Percentiles rank a stretch among this genome's conserved stretches.
These are phyloP conservation scores for Xylaria hypoxylon DNA, from an alignment of 2,329 filamentous ascomycete genomes.

Conservation along the genomic window DNA sequence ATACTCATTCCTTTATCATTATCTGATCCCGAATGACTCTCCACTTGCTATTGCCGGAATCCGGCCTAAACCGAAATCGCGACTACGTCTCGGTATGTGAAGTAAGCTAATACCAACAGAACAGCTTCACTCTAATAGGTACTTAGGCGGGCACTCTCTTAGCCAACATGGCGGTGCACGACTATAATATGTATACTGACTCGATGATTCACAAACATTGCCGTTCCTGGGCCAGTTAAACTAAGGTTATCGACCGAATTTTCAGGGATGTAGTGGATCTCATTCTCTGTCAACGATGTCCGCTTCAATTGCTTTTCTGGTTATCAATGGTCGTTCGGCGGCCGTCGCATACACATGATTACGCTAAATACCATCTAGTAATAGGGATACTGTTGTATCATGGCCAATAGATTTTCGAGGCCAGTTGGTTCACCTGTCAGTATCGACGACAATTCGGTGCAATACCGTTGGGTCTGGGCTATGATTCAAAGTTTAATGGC, in stretches of 20 bases:
- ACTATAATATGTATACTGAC: neutral
- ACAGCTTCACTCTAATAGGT: conserved; percentile 29
- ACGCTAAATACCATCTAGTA: neutral
- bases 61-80: neutral
- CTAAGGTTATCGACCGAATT: conserved; percentile 20
- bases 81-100: conserved; percentile 5
- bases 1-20: neutral
- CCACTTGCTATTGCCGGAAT: neutral
- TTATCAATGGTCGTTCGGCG: neutral
- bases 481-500: conserved; percentile 1
- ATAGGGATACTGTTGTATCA: neutral
- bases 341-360: neutral
- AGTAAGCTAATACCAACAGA: neutral
- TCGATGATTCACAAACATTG: neutral
- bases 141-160: neutral
- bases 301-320: neutral
- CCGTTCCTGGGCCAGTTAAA: neutral
- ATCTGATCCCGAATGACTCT: neutral
- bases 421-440: conserved; percentile 5
- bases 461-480: neutral
- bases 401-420: conserved; percentile 25
- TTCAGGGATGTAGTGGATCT: neutral
- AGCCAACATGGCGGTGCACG: conserved; percentile 19
- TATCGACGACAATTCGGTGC: neutral
- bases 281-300: conserved; percentile 1